phyloP scores from a whole-genome alignment of 2,329 filamentous ascomycete species.

The Fusarium globosum region DNA sequence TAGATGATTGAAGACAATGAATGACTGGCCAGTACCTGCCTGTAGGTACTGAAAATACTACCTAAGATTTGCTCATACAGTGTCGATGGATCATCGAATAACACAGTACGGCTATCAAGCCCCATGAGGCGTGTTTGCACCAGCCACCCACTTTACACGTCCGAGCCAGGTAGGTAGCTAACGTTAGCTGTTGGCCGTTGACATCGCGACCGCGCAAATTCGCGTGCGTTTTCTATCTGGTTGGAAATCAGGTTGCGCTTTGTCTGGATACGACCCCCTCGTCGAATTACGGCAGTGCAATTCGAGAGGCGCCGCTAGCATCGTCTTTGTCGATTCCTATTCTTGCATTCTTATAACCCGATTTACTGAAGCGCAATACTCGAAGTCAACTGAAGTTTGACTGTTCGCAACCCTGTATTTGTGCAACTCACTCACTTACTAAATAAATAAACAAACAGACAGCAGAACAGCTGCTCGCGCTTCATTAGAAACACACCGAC shows the following conservation, averaged over 20 bases:
- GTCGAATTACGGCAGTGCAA: constrained; percentile 16
- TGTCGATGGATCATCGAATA: not conserved
- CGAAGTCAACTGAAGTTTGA: not conserved
- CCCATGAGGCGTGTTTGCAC: constrained; percentile 19
- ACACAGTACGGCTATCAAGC: constrained; percentile 14
- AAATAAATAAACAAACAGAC: not conserved
- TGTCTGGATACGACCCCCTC: constrained; percentile 29
- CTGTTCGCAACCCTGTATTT: not conserved
- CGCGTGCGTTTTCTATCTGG: constrained; percentile 36
- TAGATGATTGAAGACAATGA: not conserved
- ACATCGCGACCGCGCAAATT: constrained; percentile 41
- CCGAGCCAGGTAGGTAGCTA: not conserved
- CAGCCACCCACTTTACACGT: constrained; percentile 47
- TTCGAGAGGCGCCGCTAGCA: constrained; percentile 1
- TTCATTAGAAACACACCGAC: constrained; percentile 10
- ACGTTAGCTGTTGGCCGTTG: not conserved
- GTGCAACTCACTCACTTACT: not conserved
- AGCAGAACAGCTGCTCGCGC: not conserved
- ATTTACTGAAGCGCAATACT: not conserved
- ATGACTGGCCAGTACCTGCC: not conserved
- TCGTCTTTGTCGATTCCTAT: not conserved
- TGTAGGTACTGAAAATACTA: not conserved
- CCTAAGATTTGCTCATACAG: constrained; percentile 12
- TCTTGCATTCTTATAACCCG: not conserved
- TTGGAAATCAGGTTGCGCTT: constrained; percentile 22